A percentile compares a stretch with the other conserved stretches of the same genome.
phyloP scores from a whole-genome alignment of 2,329 filamentous ascomycete species.

The Trichoderma lentiforme region DNA sequence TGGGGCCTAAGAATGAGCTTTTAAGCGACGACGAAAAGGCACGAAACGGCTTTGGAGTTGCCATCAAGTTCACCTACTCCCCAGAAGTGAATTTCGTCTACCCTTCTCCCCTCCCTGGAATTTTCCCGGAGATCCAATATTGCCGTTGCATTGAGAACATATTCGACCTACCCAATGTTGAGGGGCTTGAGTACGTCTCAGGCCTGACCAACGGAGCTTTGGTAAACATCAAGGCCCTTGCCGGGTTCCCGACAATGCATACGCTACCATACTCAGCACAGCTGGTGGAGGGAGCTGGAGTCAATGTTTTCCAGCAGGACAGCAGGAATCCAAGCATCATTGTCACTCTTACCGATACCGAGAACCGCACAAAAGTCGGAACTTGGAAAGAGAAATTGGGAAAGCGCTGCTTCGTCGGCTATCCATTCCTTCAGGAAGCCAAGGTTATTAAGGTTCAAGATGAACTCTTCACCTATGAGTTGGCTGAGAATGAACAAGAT shows the following conservation, averaged over 20 bases:
- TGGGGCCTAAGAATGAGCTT: constrained; percentile 76
- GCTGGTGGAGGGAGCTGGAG: constrained; percentile 70
- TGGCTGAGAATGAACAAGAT: constrained; percentile 63
- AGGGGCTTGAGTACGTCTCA: constrained; percentile 80
- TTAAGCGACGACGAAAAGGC: constrained; percentile 75
- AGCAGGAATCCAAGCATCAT: constrained; percentile 97
- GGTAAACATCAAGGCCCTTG: constrained; percentile 76
- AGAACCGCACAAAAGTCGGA: constrained; percentile 65
- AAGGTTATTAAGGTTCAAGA: constrained; percentile 87
- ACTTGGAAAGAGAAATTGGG: constrained; percentile 77
- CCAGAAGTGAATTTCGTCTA: constrained; percentile 75
- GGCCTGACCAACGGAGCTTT: constrained; percentile 83
- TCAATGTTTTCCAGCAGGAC: constrained; percentile 93
- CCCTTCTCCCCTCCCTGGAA: constrained; percentile 79
- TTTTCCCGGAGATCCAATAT: constrained; percentile 83
- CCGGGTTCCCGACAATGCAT: constrained; percentile 88
- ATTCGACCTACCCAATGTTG: constrained; percentile 88
- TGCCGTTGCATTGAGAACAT: constrained; percentile 95
- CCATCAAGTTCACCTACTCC: constrained; percentile 88
- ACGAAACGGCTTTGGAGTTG: constrained; percentile 87
- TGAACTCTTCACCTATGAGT: constrained; percentile 83
- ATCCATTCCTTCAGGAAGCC: constrained; percentile 92
- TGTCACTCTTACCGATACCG: constrained; percentile 74
- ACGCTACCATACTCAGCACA: constrained; percentile 79
- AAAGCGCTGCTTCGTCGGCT: constrained; percentile 84